These are phyloP conservation scores for Lactuca sativa DNA, from an alignment of 129 eudicot species.

Conservation along the genomic window DNA sequence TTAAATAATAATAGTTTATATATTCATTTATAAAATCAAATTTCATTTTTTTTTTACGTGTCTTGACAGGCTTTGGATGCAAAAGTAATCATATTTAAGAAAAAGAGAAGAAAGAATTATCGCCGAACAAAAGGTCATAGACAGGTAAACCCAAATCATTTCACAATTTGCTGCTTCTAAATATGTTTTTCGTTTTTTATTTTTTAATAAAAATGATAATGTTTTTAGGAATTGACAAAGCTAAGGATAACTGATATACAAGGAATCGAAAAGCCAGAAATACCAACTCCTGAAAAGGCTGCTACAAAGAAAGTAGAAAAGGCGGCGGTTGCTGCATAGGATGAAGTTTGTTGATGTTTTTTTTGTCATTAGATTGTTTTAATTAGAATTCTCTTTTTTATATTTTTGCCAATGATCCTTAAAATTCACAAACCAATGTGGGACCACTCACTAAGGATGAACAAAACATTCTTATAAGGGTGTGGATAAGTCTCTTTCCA, in stretches of 20 bases:
- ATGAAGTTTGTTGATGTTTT: slow-evolving; percentile 21
- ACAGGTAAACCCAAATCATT: slow-evolving; percentile 53
- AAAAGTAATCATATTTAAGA: slow-evolving; percentile 91
- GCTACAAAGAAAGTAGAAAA: slow-evolving; percentile 52
- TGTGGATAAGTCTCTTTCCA: no score
- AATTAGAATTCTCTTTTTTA: neutral
- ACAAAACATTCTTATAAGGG: neutral
- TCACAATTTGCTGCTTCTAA: slow-evolving; percentile 5
- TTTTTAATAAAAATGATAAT: slow-evolving; percentile 3
- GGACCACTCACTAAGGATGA: neutral
- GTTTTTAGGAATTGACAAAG: slow-evolving; percentile 72
- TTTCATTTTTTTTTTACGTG: neutral
- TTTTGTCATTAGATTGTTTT: slow-evolving; percentile 18
- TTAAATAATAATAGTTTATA: neutral
- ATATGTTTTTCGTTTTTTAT: neutral
- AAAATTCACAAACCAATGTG: neutral
- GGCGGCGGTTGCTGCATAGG: slow-evolving; percentile 60
- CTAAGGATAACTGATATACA: slow-evolving; percentile 80
- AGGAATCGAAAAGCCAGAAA: slow-evolving; percentile 84
- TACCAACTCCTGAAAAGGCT: slow-evolving; percentile 32
- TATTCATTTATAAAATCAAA: slow-evolving; percentile 1
- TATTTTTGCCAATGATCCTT: slow-evolving; percentile 2
- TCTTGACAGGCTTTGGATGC: slow-evolving; percentile 85
- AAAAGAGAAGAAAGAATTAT: slow-evolving; percentile 96
- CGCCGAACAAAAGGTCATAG: slow-evolving; percentile 90